A percentile compares a stretch with the other conserved stretches of the same genome.
phyloP scores from a whole-genome alignment of 345 rosid genomes.

The Boechera retrofracta region DNA sequence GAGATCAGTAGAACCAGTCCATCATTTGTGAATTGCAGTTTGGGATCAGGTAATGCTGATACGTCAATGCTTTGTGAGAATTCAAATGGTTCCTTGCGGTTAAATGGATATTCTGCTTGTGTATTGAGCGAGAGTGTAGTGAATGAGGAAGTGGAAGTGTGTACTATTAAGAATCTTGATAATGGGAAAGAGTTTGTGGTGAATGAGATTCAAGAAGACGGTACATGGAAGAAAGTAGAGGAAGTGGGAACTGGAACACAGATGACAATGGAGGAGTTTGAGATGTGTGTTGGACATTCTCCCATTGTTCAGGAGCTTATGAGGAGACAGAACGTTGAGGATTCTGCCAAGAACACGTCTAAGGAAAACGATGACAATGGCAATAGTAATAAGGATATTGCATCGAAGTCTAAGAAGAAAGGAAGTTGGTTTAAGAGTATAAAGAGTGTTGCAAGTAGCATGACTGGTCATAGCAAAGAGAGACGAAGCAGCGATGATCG shows the following conservation, averaged over 20 bases:
- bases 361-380: conserved; percentile 46
- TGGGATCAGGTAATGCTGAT: neutral
- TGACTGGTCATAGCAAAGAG: conserved; percentile 66
- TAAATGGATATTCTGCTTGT: conserved; percentile 33
- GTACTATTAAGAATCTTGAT: conserved; percentile 86
- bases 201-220: conserved; percentile 83
- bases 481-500: conserved; percentile 89
- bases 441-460: conserved; percentile 71
- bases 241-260: conserved; percentile 91
- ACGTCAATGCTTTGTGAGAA: conserved; percentile 46
- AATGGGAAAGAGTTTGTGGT: conserved; percentile 88
- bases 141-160: conserved; percentile 49
- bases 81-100: conserved; percentile 2
- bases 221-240: conserved; percentile 75
- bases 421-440: conserved; percentile 82
- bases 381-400: conserved; percentile 31
- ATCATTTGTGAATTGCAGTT: neutral
- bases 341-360: conserved; percentile 53
- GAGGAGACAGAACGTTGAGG: conserved; percentile 94
- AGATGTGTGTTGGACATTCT: conserved; percentile 86
- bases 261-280: conserved; percentile 95
- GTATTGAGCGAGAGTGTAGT: conserved; percentile 44
- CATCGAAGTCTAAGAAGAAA: conserved; percentile 71
- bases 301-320: conserved; percentile 94
- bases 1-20: conserved; percentile 40